Base-by-base conservation (phyloP, 768 basidiomycete species). In the Mycena floridula region DNA sequence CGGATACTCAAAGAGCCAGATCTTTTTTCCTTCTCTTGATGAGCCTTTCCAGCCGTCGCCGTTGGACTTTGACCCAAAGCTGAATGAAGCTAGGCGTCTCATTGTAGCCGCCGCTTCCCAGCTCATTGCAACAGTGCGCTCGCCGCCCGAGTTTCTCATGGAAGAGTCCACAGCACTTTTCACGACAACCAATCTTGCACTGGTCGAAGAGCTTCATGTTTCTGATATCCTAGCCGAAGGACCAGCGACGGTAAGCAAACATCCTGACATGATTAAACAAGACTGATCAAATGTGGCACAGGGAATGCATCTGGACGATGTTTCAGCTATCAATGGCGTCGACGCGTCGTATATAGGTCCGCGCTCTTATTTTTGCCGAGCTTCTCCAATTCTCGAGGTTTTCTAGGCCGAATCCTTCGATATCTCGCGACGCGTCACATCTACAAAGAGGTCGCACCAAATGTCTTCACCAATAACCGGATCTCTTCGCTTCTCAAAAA, bases 341-440 rank as follows among this genome's bases (percentile, higher is more conserved):
- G 50, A 60, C 21, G 37, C 52, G 7, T 28, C 40, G 15, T 57
- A 59, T 36, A 46, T 65, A n/a, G 55, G 62, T 64, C 37, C 23
- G 52, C 41, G 15, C 21, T 15, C 7, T 23, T 26, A 24, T 23
- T n/a, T 24, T 28, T n/a, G 22, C 25, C 43, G 20, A 25, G 13
- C 27, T 23, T 25, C n/a, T 48, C 20, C 13, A 22, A 36, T 6
- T 18, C n/a, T n/a, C n/a, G n/a, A n/a, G n/a, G n/a, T n/a, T n/a
- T n/a, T n/a, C 16, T 37, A 63, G 58, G 47, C 12, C 58, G 59
- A 13, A 26, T 54, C 27, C 45, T 64, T 9, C 57, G 63, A 11
- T 50, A 51, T 15, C 57, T 64, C 16, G 57, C 62, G 12, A 56
- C 58, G 1, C 47, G 53, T 24, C 59, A 62, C 41, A 52, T 64